Conservation (phyloP, 495 filamentous ascomycete genomes). For the Opeltia flavorubescens region DNA sequence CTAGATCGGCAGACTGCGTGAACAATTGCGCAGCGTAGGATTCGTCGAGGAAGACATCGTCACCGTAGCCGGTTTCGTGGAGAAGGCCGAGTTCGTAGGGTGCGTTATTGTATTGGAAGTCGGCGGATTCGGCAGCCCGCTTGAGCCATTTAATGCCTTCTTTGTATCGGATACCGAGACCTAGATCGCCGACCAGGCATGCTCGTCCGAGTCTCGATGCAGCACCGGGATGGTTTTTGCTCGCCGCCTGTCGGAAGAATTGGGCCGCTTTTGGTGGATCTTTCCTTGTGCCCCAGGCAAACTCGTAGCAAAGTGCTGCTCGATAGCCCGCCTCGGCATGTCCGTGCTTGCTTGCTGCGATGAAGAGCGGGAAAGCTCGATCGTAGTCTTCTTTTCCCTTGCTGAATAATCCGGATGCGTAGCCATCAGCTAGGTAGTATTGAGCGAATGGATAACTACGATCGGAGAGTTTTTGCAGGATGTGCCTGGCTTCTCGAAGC, state of each 20-base stretch:
- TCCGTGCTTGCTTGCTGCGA: constrained; percentile 90
- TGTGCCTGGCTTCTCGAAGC: constrained; percentile 73
- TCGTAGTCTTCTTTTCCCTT: constrained; percentile 86
- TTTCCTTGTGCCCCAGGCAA: constrained; percentile 87
- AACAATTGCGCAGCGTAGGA: constrained; percentile 87
- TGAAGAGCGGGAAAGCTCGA: constrained; percentile 78
- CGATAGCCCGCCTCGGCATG: constrained; percentile 94
- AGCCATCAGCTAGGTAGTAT: constrained; percentile 93
- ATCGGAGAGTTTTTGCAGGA: constrained; percentile 73
- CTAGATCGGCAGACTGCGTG: constrained; percentile 85
- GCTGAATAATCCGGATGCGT: constrained; percentile 83
- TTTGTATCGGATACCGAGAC: constrained; percentile 65
- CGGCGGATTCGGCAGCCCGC: constrained; percentile 74
- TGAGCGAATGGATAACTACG: constrained; percentile 90
- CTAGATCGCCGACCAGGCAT: constrained; percentile 78
- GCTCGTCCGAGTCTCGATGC: constrained; percentile 86
- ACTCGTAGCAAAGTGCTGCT: constrained; percentile 90
- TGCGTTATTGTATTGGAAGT: constrained; percentile 79
- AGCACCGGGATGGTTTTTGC: constrained; percentile 88
- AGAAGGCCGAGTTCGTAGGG: constrained; percentile 82
- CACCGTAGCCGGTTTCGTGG: constrained; percentile 79
- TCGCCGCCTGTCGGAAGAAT: constrained; percentile 79
- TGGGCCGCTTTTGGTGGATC: constrained; percentile 84
- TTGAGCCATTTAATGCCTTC: constrained; percentile 97
- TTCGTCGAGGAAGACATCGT: constrained; percentile 82